phyloP scores from a whole-genome alignment of 2,329 filamentous ascomycete genomes.

The Exophiala lecanii-corni region DNA sequence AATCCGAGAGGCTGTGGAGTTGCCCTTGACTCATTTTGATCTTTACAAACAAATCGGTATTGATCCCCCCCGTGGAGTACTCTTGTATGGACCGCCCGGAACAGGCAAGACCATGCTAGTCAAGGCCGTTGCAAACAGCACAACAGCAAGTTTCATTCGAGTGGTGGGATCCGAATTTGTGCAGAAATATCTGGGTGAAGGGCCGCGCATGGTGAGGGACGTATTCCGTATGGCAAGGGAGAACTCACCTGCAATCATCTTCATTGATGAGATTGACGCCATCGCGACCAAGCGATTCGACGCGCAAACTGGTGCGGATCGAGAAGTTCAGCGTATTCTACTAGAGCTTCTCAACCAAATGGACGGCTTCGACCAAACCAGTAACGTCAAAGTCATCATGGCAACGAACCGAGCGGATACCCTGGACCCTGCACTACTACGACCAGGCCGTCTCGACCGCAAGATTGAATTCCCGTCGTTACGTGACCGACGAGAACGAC shows the following conservation, averaged over 20 bases:
- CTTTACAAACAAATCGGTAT: slow-evolving; percentile 99
- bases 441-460: slow-evolving; percentile 89
- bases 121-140: slow-evolving; percentile 97
- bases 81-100: slow-evolving; percentile 92
- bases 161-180: slow-evolving; percentile 98
- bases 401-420: slow-evolving; percentile 98
- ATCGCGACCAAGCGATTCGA: slow-evolving; percentile 99
- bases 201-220: slow-evolving; percentile 96
- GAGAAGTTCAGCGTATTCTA: slow-evolving; percentile 97
- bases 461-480: slow-evolving; percentile 99
- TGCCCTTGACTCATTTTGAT: slow-evolving; percentile 95
- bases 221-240: slow-evolving; percentile 99
- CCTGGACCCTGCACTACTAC: slow-evolving; percentile 86
- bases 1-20: slow-evolving; percentile 93
- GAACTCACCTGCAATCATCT: slow-evolving; percentile 97
- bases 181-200: slow-evolving; percentile 97
- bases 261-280: slow-evolving; percentile 98
- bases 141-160: slow-evolving; percentile 95
- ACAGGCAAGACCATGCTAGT: slow-evolving; percentile 97
- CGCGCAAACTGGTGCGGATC: slow-evolving; percentile 93
- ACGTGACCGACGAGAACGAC: slow-evolving; percentile 86
- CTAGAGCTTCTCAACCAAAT: slow-evolving; percentile 98
- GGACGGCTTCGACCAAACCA: slow-evolving; percentile 98
- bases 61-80: slow-evolving; percentile 90
- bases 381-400: slow-evolving; percentile 99